Evolutionary conservation across 2,329 filamentous ascomycete species (phyloP), one percentile per base, ranked within the genome.

Genomic region (Aspergillus latus): DNA sequence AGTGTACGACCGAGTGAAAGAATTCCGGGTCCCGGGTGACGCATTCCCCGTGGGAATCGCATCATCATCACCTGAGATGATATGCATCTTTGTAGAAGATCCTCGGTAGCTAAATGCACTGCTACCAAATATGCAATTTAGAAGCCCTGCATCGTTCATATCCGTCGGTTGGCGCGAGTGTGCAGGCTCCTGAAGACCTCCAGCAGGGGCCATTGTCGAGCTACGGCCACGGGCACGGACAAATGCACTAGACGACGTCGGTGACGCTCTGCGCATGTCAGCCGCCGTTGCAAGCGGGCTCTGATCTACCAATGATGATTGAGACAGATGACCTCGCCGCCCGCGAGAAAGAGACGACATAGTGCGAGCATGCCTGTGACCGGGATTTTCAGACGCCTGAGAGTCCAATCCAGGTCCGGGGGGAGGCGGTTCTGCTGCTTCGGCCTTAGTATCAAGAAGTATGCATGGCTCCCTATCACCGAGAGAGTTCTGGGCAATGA

Each of bases 81-180:
- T 80, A 65, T 85, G 83, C 66, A 85, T 78, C 66, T 85, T 85
- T 44, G 83, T 85, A 26, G 81, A 83, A 7, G 82, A 80, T n/a
- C 81, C 81, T 40, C 80, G 74, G 64, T 84, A 84, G 59, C 78
- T 81, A 66, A 84, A 81, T 39, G 80, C 78, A 52, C 79, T 79
- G 59, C 82, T 83, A 29, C 83, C 83, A 65, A 85, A 85, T 66
- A 85, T 85, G 68, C 82, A 85, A 59, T 84, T 82, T 56, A 85
- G 63, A 68, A 69, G 73, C 66, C 70, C 80, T 65, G 67, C 78
- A 72, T 84, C 82, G 46, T 79, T 80, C 9, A 78, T 77, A 62
- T 84, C 81, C 32, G 74, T 64, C 37, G 72, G 64, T 54, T 68
- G 64, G 15, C 74, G 72, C 28, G 69, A 72, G 54, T 68, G 70